phyloP scores from a whole-genome alignment of 2,329 filamentous ascomycete species.

The Nemania sp. region DNA sequence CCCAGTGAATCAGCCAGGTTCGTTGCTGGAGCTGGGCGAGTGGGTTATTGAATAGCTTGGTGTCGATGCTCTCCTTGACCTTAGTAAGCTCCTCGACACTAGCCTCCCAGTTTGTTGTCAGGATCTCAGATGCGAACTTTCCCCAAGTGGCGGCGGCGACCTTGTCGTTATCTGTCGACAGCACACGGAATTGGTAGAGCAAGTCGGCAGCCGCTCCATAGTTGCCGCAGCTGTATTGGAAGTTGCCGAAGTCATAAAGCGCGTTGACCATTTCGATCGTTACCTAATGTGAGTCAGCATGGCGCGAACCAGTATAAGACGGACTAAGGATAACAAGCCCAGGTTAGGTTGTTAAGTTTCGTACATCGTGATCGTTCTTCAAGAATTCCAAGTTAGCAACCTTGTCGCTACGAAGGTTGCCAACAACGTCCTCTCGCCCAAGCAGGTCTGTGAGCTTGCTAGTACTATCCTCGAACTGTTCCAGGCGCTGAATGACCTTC shows the following conservation, averaged over 20 bases:
- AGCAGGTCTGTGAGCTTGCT: slow-evolving; percentile 89
- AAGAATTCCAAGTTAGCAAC: slow-evolving; percentile 98
- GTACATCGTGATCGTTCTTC: slow-evolving; percentile 92
- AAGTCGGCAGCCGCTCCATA: slow-evolving; percentile 91
- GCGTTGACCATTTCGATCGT: slow-evolving; percentile 96
- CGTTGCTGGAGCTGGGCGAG: slow-evolving; percentile 95
- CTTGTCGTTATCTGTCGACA: slow-evolving; percentile 99
- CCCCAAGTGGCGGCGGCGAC: slow-evolving; percentile 96
- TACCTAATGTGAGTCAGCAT: slow-evolving; percentile 63
- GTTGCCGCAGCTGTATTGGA: slow-evolving; percentile 97
- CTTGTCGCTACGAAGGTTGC: slow-evolving; percentile 94
- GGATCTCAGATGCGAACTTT: slow-evolving; percentile 95
- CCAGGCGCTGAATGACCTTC: slow-evolving; percentile 84
- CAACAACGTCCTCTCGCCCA: slow-evolving; percentile 88
- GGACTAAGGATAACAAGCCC: background rate
- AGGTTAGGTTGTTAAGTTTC: slow-evolving; percentile 48
- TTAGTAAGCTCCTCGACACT: slow-evolving; percentile 92
- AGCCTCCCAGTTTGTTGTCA: slow-evolving; percentile 93
- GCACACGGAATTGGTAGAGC: slow-evolving; percentile 96
- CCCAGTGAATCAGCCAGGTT: slow-evolving; percentile 98
- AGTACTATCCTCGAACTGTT: slow-evolving; percentile 87
- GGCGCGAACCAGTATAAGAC: background rate
- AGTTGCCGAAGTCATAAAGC: slow-evolving; percentile 94
- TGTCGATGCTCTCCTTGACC: slow-evolving; percentile 92
- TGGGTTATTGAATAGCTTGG: slow-evolving; percentile 94